phyloP scores from a whole-genome alignment of 2,329 filamentous ascomycete species.

The Pseudogymnoascus sp. region DNA sequence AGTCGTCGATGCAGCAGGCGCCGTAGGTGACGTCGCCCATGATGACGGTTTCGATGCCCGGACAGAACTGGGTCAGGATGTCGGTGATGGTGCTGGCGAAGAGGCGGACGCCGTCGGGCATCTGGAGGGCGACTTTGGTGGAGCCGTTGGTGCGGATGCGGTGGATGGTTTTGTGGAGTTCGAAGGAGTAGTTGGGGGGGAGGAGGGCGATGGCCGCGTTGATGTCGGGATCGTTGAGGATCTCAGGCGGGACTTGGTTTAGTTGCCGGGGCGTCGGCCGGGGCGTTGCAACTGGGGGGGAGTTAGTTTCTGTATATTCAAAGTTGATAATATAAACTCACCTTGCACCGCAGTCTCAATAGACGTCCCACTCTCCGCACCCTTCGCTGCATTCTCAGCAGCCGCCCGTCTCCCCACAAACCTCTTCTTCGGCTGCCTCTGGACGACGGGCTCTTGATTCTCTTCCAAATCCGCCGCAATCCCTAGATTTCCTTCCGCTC shows the following conservation, averaged over 20 bases:
- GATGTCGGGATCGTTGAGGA: conserved; percentile 76
- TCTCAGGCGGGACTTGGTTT: conserved; percentile 84
- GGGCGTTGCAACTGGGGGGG: conserved; percentile 39
- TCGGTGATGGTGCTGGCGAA: conserved; percentile 98
- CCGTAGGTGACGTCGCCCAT: conserved; percentile 99
- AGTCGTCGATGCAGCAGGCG: conserved; percentile 97
- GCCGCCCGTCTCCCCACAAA: conserved; percentile 82
- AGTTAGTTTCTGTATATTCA: neutral
- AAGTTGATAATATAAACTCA: conserved; percentile 27
- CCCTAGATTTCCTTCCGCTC: conserved; percentile 63
- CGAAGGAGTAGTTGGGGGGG: conserved; percentile 95
- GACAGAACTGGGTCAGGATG: conserved; percentile 90
- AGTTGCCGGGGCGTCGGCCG: conserved; percentile 71
- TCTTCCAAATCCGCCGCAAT: conserved; percentile 61
- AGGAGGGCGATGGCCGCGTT: conserved; percentile 82
- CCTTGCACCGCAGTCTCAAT: conserved; percentile 63
- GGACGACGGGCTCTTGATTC: conserved; percentile 38
- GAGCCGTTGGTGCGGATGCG: conserved; percentile 75
- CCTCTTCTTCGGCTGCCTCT: conserved; percentile 77
- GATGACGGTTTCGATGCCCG: conserved; percentile 84
- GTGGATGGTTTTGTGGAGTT: conserved; percentile 97
- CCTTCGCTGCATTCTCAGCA: conserved; percentile 49
- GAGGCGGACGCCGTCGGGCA: conserved; percentile 88
- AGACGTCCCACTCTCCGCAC: conserved; percentile 22
- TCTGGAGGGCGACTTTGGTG: conserved; percentile 85